Base-by-base conservation (phyloP, 2,329 filamentous ascomycete genomes). In the Colletotrichum eremochloae region DNA sequence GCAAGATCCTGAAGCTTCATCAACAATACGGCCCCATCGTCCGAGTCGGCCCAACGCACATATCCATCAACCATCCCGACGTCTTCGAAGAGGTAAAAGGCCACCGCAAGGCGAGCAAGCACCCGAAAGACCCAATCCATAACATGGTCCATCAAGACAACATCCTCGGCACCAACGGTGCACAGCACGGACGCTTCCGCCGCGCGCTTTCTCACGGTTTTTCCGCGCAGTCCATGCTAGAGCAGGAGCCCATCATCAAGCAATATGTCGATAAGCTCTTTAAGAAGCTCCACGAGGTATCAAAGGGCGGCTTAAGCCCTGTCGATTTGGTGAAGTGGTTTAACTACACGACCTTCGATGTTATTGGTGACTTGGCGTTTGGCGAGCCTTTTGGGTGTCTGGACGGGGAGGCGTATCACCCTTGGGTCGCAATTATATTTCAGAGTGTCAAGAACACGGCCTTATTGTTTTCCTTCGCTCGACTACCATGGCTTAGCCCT, bases 21-120 rank as follows among this genome's bases (percentile, higher is more conserved):
- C 73, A 78, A 11, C 73, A 77, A 46, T 84, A 85, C 71, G 86
- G 86, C 12, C 79, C 80, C 2, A 79, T 87, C 1, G 84, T 88
- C 8, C 83, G 86, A 8, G 42, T 44, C 18, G 42, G 42, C 18
- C 15, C 42, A 1, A 44, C 42, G 20, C 42, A 44, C 42, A 20
- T 44, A 44, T 44, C 42, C 42, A 20, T 44, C 42, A 18, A 44
- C 42, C 42, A 44, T 3, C 42, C 42, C 5, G 15, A 44, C 15
- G 42, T 18, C 5, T 18, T 7, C 8, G 42, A 44, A 8, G 20
- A 5, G 7, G 42, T 44, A 5, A 44, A 44, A 44, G 18, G 18
- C 42, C 15, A 44, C 42, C 6, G 8, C 6, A 44, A 44, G 42
- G 2, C 15, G 1, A 18, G 5, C 15, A 18, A 44, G 42, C 18